phyloP scores from a whole-genome alignment of 2,329 filamentous ascomycete species.

The Cladophialophora chaetospira region DNA sequence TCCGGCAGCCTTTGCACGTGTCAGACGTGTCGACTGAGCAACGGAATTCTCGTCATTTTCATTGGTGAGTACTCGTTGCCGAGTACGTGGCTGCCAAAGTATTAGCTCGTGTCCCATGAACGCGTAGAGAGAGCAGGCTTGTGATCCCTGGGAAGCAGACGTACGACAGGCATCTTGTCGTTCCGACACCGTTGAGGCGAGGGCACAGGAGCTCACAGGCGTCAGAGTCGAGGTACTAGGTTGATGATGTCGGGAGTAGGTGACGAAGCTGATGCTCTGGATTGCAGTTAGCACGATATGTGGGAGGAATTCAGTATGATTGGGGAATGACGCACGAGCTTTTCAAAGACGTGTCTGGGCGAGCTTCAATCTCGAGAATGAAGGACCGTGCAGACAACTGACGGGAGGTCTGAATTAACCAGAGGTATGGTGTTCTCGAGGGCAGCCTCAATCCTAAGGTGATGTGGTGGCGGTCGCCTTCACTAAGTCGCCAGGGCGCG shows the following conservation, averaged over 20 bases:
- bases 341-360: constrained; percentile 25
- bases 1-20: constrained; percentile 86
- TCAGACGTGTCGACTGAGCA: constrained; percentile 73
- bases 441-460: not conserved
- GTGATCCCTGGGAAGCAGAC: constrained; percentile 12
- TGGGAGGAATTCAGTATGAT: constrained; percentile 27
- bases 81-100: constrained; percentile 63
- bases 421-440: not conserved
- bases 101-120: constrained; percentile 44
- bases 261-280: constrained; percentile 7
- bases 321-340: constrained; percentile 34
- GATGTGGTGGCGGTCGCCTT: constrained; percentile 8
- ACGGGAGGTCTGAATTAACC: not conserved
- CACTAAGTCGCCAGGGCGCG: constrained; percentile 16
- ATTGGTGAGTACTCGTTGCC: constrained; percentile 76
- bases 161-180: constrained; percentile 34
- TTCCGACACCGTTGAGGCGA: constrained; percentile 22
- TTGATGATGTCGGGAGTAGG: constrained; percentile 12
- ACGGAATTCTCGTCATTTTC: constrained; percentile 90
- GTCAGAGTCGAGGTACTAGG: constrained; percentile 7
- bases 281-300: constrained; percentile 19
- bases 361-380: constrained; percentile 5
- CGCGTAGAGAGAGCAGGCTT: constrained; percentile 7
- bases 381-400: constrained; percentile 5
- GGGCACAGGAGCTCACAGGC: not conserved